These are phyloP conservation scores for Russula griseocarnosa DNA, from an alignment of 768 basidiomycete genomes.

Conservation along the genomic window DNA sequence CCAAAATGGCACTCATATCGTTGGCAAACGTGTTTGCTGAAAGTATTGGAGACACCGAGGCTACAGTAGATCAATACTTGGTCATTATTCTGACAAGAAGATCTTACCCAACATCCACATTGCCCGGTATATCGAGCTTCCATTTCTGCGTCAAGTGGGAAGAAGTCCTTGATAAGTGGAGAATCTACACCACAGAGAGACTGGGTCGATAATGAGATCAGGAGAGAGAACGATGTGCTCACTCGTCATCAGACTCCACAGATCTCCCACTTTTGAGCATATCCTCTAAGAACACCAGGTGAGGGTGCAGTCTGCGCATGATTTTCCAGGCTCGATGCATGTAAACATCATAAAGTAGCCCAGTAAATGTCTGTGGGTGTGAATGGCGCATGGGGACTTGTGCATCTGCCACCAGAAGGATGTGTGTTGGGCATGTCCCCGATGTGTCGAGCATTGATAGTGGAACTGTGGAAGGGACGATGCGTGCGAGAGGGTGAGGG, in stretches of 20 bases:
- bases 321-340: slow-evolving; percentile 80
- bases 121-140: slow-evolving; percentile 77
- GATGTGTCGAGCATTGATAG: too few relatives aligned
- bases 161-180: slow-evolving; percentile 64
- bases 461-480: too few relatives aligned
- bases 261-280: slow-evolving; percentile 84
- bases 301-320: slow-evolving; percentile 53
- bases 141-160: slow-evolving; percentile 44
- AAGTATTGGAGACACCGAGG: slow-evolving; percentile 21
- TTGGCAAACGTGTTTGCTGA: slow-evolving; percentile 42
- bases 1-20: slow-evolving; percentile 65
- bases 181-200: too few relatives aligned
- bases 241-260: slow-evolving; percentile 66
- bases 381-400: slow-evolving; percentile 63
- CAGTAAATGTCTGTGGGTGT: slow-evolving; percentile 65
- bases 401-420: slow-evolving; percentile 82
- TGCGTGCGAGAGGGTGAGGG: too few relatives aligned
- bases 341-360: slow-evolving; percentile 70
- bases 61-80: background rate
- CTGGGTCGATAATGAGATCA: too few relatives aligned
- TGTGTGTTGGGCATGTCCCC: slow-evolving; percentile 41
- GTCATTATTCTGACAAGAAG: background rate
- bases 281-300: slow-evolving; percentile 82
- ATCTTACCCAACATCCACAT: slow-evolving; percentile 81
- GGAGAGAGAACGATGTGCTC: slow-evolving; percentile 35